Evolutionary conservation across 1,284 basidiomycete species (phyloP).

Genomic region (Tilletia indica): DNA sequence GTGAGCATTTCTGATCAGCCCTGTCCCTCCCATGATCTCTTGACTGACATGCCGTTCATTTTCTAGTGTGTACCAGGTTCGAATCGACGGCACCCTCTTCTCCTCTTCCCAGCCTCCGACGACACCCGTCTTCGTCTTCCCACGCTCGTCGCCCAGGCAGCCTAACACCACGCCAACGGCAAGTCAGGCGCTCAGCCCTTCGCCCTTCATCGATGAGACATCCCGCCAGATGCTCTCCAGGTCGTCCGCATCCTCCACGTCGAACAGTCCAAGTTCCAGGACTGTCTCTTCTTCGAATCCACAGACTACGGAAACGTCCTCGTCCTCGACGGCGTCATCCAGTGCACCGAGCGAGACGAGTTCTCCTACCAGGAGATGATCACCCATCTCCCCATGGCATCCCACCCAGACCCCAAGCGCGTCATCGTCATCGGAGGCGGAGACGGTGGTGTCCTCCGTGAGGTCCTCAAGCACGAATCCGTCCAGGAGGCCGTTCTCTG

Average conservation of each 20-base stretch:
- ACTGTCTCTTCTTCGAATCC: constrained; percentile 92
- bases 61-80: not conserved
- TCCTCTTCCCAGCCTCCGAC: not conserved
- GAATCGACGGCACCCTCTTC: not conserved
- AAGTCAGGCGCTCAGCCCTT: not conserved
- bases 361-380: too few species aligned
- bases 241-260: too few species aligned
- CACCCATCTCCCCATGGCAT: too few species aligned
- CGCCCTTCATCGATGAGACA: not conserved
- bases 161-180: not conserved
- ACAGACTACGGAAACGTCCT: constrained; percentile 88
- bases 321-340: too few species aligned
- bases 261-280: constrained; percentile 87
- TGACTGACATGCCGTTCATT: too few species aligned
- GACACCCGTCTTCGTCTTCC: not conserved
- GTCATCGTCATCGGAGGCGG: constrained; percentile 97
- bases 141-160: not conserved
- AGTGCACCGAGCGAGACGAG: too few species aligned
- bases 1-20: too few species aligned
- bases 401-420: constrained; percentile 90
- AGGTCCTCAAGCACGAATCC: constrained; percentile 88
- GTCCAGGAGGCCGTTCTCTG: constrained; percentile 92
- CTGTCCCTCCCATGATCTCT: too few species aligned
- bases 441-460: constrained; percentile 73
- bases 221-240: not conserved